These are phyloP conservation scores for Colletotrichum magnum DNA, from an alignment of 2,329 filamentous ascomycete genomes.

Conservation along the genomic window DNA sequence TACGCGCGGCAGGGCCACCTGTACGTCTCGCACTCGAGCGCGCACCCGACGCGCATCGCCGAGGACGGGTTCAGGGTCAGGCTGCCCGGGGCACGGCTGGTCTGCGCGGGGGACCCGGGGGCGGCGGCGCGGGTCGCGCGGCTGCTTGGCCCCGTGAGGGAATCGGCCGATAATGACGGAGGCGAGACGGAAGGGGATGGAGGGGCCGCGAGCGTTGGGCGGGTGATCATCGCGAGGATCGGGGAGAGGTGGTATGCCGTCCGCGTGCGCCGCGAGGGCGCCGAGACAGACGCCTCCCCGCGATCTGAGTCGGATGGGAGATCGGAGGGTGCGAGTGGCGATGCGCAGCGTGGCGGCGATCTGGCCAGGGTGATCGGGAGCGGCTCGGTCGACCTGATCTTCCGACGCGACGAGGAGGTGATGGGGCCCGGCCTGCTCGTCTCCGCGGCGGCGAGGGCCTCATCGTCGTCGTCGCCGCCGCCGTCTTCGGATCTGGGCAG, in stretches of 20 bases:
- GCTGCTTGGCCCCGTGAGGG: neutral
- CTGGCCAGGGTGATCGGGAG: neutral
- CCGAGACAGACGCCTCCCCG: neutral
- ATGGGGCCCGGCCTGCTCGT: conserved; percentile 16
- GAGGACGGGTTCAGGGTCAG: neutral
- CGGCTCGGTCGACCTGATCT: neutral
- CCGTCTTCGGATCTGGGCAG: neutral
- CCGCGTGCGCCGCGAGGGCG: neutral
- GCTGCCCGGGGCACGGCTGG: conserved; percentile 1
- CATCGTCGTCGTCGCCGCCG: neutral
- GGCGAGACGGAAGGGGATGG: neutral
- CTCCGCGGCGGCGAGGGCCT: neutral
- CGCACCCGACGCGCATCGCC: neutral
- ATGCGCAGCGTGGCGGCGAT: neutral
- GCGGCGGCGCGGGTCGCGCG: conserved; percentile 1
- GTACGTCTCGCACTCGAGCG: neutral
- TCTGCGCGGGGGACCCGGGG: neutral
- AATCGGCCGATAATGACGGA: neutral
- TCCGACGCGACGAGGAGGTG: conserved; percentile 7
- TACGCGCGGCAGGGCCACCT: conserved; percentile 13
- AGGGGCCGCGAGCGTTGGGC: neutral
- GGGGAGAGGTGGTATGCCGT: conserved; percentile 9
- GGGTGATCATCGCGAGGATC: conserved; percentile 1
- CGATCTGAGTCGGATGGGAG: neutral
- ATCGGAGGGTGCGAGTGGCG: neutral